Evolutionary conservation across 2,329 filamentous ascomycete species (phyloP).

Genomic region (Pseudocercospora musae): DNA sequence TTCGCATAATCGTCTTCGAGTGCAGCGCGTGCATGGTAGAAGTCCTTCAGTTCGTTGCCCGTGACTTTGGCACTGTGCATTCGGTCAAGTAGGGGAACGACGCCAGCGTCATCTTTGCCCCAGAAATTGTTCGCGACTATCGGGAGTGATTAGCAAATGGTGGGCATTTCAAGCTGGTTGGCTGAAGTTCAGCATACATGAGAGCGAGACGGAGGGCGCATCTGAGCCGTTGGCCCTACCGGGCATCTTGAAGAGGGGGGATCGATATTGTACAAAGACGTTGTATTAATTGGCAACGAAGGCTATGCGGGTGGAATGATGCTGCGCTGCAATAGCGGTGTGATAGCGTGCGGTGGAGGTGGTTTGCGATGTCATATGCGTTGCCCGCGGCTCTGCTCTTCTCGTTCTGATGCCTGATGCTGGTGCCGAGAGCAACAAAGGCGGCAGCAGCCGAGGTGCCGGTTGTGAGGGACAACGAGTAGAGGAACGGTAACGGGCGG

Average conservation of each 20-base stretch:
- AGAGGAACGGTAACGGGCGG: no score
- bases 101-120: constrained; percentile 98
- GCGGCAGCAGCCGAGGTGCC: neutral
- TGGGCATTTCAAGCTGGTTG: no score
- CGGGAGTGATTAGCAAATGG: constrained; percentile 34
- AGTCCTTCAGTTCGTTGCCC: constrained; percentile 86
- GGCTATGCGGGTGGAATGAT: neutral
- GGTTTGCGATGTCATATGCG: neutral
- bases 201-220: constrained; percentile 37
- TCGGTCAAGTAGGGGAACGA: constrained; percentile 83
- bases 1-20: constrained; percentile 96
- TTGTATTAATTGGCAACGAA: neutral
- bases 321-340: neutral
- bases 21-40: constrained; percentile 84
- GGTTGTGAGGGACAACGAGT: neutral
- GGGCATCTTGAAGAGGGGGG: constrained; percentile 28
- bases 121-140: constrained; percentile 98
- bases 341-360: neutral
- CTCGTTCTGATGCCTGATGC: neutral
- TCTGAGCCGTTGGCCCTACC: constrained; percentile 32
- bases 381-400: neutral
- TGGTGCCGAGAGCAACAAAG: neutral
- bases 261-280: neutral
- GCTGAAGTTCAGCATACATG: constrained; percentile 36
- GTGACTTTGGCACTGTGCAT: constrained; percentile 94